Percentiles rank a stretch among this genome's conserved stretches.
These are phyloP conservation scores for Misopates orontium DNA, from an alignment of 257 asterid species.

Conservation along the genomic window DNA sequence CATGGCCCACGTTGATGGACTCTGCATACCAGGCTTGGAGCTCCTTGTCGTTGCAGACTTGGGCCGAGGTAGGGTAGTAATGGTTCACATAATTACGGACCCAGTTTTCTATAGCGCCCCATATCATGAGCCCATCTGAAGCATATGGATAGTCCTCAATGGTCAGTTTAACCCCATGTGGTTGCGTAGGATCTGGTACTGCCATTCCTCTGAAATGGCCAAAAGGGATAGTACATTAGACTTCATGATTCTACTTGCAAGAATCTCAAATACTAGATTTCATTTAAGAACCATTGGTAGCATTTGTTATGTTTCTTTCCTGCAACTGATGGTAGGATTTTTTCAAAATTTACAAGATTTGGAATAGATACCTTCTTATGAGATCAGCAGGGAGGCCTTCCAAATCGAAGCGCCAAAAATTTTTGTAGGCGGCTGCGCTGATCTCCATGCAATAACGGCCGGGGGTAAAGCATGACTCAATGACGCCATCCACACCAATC, in stretches of 20 bases:
- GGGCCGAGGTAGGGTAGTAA: conserved; percentile 64
- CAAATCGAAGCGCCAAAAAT: conserved; percentile 79
- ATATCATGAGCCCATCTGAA: conserved; percentile 81
- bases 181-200: conserved; percentile 72
- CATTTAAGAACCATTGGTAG: no score
- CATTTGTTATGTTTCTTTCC: no score
- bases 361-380: conserved; percentile 60
- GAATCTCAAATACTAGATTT: no score
- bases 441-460: conserved; percentile 96
- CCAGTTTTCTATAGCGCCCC: conserved; percentile 76
- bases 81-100: conserved; percentile 57
- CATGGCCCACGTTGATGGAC: conserved; percentile 88
- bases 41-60: conserved; percentile 71
- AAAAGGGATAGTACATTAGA: conserved; percentile 17
- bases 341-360: no score
- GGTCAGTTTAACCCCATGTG: conserved; percentile 63
- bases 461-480: conserved; percentile 92
- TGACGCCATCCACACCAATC: conserved; percentile 81
- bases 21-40: conserved; percentile 98
- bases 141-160: conserved; percentile 93
- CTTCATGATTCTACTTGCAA: conserved; percentile 5
- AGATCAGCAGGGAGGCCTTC: conserved; percentile 95
- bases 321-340: no score
- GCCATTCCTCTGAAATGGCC: conserved; percentile 84
- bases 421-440: conserved; percentile 89